Percentiles rank a stretch among this genome's conserved stretches.
Evolutionary conservation across 805 yeast genomes (phyloP).

Genomic region (Scheffersomyces ergatensis): DNA sequence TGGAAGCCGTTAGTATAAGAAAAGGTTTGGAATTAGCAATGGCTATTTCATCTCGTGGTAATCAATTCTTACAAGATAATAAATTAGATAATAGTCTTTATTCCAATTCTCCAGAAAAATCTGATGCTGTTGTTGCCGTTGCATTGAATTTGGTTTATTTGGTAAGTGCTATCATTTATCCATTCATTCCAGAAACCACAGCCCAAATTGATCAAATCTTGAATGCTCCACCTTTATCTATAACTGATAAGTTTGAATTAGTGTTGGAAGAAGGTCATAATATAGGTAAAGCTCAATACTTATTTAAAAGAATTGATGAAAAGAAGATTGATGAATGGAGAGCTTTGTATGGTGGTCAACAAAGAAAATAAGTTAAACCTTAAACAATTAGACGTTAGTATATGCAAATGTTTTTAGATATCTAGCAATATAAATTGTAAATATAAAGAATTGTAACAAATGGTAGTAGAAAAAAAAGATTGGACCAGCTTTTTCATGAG

Average conservation of each 20-base stretch:
- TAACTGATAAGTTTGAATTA: conserved; percentile 72
- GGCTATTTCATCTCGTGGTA: conserved; percentile 90
- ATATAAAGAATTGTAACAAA: too few species aligned
- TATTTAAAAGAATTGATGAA: conserved; percentile 90
- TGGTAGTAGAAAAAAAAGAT: too few species aligned
- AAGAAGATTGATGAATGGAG: conserved; percentile 87
- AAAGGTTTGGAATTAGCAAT: conserved; percentile 90
- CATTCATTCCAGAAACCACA: conserved; percentile 88
- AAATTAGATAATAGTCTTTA: conserved; percentile 87
- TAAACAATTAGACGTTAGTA: not conserved
- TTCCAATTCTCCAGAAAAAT: conserved; percentile 68
- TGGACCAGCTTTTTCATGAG: too few species aligned
- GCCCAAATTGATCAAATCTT: conserved; percentile 70
- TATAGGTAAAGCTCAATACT: conserved; percentile 86
- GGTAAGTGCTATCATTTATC: conserved; percentile 77
- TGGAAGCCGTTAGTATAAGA: conserved; percentile 80
- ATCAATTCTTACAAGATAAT: conserved; percentile 92
- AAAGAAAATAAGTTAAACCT: conserved; percentile 19
- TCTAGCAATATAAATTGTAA: too few species aligned
- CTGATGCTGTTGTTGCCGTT: conserved; percentile 90
- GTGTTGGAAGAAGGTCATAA: conserved; percentile 77
- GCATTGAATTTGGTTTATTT: conserved; percentile 86
- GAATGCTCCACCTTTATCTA: conserved; percentile 76
- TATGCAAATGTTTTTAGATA: too few species aligned
- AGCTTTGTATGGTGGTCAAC: conserved; percentile 78